phyloP scores from a whole-genome alignment of 2,329 filamentous ascomycete genomes.

The Dothideomycetes sp. region DNA sequence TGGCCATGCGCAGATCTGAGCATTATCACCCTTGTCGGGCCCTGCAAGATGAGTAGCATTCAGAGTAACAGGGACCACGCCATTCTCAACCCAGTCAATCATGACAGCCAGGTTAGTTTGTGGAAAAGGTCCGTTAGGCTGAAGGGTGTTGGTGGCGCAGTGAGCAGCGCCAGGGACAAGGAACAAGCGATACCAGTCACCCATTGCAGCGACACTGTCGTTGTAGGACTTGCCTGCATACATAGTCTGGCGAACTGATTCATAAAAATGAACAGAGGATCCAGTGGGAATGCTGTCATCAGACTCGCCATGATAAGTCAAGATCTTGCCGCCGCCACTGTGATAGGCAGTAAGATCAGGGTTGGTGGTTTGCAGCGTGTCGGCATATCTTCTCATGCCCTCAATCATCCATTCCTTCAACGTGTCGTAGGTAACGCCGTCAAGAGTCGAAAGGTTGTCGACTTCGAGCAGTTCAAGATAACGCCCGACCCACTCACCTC shows the following conservation, averaged over 20 bases:
- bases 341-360: slow-evolving; percentile 42
- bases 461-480: slow-evolving; percentile 17
- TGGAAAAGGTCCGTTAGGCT: slow-evolving; percentile 25
- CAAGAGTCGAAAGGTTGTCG: slow-evolving; percentile 29
- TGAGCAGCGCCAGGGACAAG: slow-evolving; percentile 42
- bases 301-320: slow-evolving; percentile 47
- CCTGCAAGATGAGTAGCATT: slow-evolving; percentile 28
- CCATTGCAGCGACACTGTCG: slow-evolving; percentile 27
- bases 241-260: slow-evolving; percentile 41
- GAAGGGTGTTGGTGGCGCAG: slow-evolving; percentile 33
- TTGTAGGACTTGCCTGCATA: slow-evolving; percentile 29
- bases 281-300: slow-evolving; percentile 41
- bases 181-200: slow-evolving; percentile 43
- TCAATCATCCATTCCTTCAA: slow-evolving; percentile 41
- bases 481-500: slow-evolving; percentile 19
- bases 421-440: slow-evolving; percentile 43
- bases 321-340: slow-evolving; percentile 39
- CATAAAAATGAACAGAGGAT: slow-evolving; percentile 43
- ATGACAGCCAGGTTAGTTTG: slow-evolving; percentile 35
- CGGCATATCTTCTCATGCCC: slow-evolving; percentile 36
- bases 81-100: slow-evolving; percentile 44
- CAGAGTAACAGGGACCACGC: slow-evolving; percentile 32
- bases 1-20: slow-evolving; percentile 33
- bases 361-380: slow-evolving; percentile 40
- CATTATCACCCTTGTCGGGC: slow-evolving; percentile 26